Evolutionary conservation across 2,329 filamentous ascomycete genomes (phyloP).

Genomic region (Pseudogymnoascus sp.): DNA sequence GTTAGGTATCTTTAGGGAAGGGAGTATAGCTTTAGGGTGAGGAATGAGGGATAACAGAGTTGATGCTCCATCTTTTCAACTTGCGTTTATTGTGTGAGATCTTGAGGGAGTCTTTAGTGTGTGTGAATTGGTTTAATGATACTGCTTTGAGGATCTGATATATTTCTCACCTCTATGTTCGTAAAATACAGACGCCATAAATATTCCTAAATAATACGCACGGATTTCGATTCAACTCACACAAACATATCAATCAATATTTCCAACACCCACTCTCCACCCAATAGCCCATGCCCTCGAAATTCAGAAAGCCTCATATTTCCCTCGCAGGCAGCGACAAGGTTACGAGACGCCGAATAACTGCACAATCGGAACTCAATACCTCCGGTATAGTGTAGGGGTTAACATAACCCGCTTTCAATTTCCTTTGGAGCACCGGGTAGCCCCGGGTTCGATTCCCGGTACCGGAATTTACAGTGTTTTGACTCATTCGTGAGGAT

Average conservation of each 20-base stretch:
- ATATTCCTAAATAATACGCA: too few species aligned
- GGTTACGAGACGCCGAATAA: not conserved
- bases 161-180: too few species aligned
- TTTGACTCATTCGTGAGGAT: not conserved
- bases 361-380: not conserved
- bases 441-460: slow-evolving; percentile 13
- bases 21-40: not conserved
- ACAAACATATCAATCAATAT: too few species aligned
- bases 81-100: not conserved
- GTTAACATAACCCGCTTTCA: slow-evolving; percentile 14
- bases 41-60: not conserved
- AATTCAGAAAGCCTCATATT: too few species aligned
- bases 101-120: too few species aligned
- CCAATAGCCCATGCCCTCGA: too few species aligned
- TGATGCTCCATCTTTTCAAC: not conserved
- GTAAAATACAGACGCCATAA: too few species aligned
- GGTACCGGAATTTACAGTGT: slow-evolving; percentile 9
- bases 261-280: too few species aligned
- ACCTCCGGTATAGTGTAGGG: slow-evolving; percentile 12
- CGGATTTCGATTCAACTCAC: slow-evolving; percentile 17
- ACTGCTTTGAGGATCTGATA: not conserved
- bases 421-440: not conserved
- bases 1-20: not conserved
- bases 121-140: too few species aligned
- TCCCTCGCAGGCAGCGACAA: too few species aligned